phyloP scores from a whole-genome alignment of 441 rosid species.

The Jatropha podagrica region DNA sequence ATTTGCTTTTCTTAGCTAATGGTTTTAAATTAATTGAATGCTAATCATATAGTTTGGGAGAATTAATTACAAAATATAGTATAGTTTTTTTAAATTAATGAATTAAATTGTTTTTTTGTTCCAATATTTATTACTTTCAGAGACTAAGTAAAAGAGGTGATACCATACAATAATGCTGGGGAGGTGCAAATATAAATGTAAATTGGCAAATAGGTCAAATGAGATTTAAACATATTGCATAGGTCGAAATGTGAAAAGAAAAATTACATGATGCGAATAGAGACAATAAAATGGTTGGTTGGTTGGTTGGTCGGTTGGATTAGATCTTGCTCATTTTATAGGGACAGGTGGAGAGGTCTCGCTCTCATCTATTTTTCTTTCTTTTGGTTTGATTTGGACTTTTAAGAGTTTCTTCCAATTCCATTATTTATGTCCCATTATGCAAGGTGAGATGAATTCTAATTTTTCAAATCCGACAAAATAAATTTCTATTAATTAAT shows the following conservation, averaged over 20 bases:
- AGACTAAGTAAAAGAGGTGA: background rate
- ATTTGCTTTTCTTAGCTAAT: background rate
- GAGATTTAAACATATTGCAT: background rate
- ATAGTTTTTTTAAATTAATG: background rate
- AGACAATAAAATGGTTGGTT: conserved; percentile 41
- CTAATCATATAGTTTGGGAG: too few relatives aligned
- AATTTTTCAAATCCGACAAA: background rate
- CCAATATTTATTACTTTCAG: background rate
- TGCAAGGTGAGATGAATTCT: conserved; percentile 45
- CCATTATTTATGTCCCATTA: conserved; percentile 30
- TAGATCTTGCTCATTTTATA: conserved; percentile 27
- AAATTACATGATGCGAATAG: conserved; percentile 23
- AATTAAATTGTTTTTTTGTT: background rate
- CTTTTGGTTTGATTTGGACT: background rate
- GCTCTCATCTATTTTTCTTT: conserved; percentile 20
- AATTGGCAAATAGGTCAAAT: conserved; percentile 1
- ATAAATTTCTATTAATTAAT: background rate
- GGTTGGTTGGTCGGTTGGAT: conserved; percentile 38
- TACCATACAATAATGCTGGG: background rate
- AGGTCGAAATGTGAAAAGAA: background rate
- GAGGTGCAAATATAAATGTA: conserved; percentile 21
- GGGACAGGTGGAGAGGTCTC: conserved; percentile 30
- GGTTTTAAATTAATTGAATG: too few relatives aligned
- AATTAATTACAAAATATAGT: too few relatives aligned
- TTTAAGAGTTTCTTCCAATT: conserved; percentile 22